These are phyloP conservation scores for Acaromyces ingoldii DNA, from an alignment of 1,284 basidiomycete genomes.

Conservation along the genomic window DNA sequence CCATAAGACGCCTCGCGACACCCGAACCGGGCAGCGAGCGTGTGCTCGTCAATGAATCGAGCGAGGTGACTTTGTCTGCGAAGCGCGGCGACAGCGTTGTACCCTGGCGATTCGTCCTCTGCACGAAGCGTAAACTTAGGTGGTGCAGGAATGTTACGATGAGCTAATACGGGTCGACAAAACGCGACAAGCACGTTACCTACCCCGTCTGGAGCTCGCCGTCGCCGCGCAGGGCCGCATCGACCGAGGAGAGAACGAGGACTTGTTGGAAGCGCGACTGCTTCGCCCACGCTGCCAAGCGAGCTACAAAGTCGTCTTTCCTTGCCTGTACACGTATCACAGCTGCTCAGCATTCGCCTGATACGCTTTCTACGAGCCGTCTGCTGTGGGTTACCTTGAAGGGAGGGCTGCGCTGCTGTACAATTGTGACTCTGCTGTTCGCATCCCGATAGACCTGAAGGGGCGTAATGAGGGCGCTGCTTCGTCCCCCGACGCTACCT, in stretches of 20 bases:
- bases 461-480: background rate
- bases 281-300: background rate
- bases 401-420: slow-evolving; percentile 3
- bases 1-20: too few species aligned
- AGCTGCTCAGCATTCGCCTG: background rate
- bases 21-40: too few species aligned
- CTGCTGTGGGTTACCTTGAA: slow-evolving; percentile 5
- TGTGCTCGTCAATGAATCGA: too few species aligned
- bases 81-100: too few species aligned
- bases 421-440: slow-evolving; percentile 1
- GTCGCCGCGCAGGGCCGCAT: slow-evolving; percentile 2
- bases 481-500: background rate
- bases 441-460: background rate
- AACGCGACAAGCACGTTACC: too few species aligned
- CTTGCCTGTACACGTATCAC: background rate
- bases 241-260: background rate
- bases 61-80: too few species aligned
- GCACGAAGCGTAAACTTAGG: too few species aligned
- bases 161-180: too few species aligned
- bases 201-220: too few species aligned
- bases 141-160: too few species aligned
- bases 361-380: background rate
- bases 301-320: background rate
- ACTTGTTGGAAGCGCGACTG: background rate
- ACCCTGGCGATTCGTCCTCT: too few species aligned